A percentile compares a stretch with the other conserved stretches of the same genome.
phyloP scores from a whole-genome alignment of 2,329 filamentous ascomycete genomes.

The Diplodia corticola region DNA sequence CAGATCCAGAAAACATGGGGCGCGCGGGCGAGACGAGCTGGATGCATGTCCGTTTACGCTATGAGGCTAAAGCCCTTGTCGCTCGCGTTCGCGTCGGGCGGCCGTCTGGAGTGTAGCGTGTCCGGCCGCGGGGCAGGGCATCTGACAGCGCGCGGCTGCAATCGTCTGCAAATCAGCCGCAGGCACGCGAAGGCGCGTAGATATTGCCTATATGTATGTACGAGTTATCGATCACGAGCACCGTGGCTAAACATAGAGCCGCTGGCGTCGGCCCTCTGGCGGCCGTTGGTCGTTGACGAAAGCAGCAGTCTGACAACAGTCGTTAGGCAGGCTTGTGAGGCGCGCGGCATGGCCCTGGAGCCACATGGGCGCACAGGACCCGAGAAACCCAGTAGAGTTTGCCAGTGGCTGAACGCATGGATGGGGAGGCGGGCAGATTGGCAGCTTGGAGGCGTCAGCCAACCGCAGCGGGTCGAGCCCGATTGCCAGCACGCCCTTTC shows the following conservation, averaged over 20 bases:
- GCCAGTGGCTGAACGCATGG: constrained; percentile 23
- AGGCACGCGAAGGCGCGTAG: constrained; percentile 9
- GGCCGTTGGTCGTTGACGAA: constrained; percentile 18
- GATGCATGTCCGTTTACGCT: constrained; percentile 5
- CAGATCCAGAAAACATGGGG: background rate
- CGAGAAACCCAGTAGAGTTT: constrained; percentile 20
- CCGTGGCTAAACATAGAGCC: constrained; percentile 15
- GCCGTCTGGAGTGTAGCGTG: constrained; percentile 1
- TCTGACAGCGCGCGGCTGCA: constrained; percentile 11
- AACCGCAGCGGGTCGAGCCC: constrained; percentile 23
- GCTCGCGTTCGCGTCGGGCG: constrained; percentile 4
- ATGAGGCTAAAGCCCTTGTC: constrained; percentile 4
- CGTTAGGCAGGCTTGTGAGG: constrained; percentile 9
- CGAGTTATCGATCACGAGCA: constrained; percentile 18
- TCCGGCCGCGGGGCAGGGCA: background rate
- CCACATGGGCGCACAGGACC: constrained; percentile 18
- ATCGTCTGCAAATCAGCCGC: constrained; percentile 19
- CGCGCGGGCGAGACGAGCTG: background rate
- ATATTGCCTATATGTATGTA: constrained; percentile 18
- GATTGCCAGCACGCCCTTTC: constrained; percentile 19
- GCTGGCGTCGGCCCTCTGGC: background rate
- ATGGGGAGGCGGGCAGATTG: constrained; percentile 22
- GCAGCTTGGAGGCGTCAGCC: constrained; percentile 22
- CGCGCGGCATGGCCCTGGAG: constrained; percentile 15
- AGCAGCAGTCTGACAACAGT: constrained; percentile 14